A percentile compares a stretch with the other conserved stretches of the same genome.
phyloP scores from a whole-genome alignment of 148 eudicot species.

The Cornus kousa region DNA sequence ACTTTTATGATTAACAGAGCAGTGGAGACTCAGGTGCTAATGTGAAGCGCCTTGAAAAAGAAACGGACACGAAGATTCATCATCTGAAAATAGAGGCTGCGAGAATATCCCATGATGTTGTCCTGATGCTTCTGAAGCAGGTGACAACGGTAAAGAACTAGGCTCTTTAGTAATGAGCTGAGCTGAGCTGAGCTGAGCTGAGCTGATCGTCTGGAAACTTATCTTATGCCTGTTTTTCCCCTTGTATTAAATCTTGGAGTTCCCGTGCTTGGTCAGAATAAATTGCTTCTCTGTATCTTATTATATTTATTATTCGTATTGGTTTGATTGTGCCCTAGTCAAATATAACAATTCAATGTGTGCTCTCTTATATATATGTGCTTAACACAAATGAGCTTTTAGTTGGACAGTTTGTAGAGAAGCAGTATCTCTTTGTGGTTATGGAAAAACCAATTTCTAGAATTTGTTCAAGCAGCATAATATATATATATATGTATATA shows the following conservation, averaged over 20 bases:
- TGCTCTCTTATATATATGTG: not conserved
- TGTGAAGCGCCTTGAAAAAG: conserved; percentile 88
- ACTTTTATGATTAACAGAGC: conserved; percentile 41
- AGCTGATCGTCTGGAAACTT: not conserved
- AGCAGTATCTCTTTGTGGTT: no score
- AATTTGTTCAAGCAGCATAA: not conserved
- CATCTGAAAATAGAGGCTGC: conserved; percentile 65
- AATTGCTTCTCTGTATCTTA: not conserved
- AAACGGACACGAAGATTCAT: conserved; percentile 69
- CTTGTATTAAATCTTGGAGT: not conserved
- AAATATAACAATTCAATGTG: not conserved
- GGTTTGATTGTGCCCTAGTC: not conserved
- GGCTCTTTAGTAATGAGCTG: conserved; percentile 6
- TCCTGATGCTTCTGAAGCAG: conserved; percentile 81
- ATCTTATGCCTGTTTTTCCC: not conserved
- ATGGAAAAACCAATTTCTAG: not conserved
- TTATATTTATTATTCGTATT: not conserved
- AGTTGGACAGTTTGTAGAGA: not conserved
- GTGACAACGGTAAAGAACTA: conserved; percentile 74
- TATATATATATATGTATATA: no score
- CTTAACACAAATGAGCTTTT: not conserved
- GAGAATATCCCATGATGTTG: conserved; percentile 74
- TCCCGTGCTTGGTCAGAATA: not conserved
- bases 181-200: not conserved
- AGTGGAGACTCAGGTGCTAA: conserved; percentile 97